These are phyloP conservation scores for Colletotrichum sp. DNA, from an alignment of 2,329 filamentous ascomycete genomes.

Conservation along the genomic window DNA sequence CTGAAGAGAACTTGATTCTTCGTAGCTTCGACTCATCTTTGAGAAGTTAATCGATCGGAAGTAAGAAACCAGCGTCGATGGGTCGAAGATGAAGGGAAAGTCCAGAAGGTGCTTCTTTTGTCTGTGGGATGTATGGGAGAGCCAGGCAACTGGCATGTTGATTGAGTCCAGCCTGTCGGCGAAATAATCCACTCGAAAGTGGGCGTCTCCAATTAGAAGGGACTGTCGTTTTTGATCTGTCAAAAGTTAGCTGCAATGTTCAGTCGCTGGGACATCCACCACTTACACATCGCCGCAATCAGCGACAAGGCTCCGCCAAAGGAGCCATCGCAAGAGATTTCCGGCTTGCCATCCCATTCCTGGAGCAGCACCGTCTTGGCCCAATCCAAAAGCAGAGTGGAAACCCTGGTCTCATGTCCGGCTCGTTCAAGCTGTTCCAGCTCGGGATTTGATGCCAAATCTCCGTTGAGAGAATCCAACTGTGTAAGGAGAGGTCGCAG, in stretches of 20 bases:
- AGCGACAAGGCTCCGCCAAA: constrained; percentile 81
- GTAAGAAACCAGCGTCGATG: constrained; percentile 75
- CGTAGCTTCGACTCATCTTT: constrained; percentile 81
- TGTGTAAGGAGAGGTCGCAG: constrained; percentile 56
- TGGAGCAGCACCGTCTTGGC: constrained; percentile 75
- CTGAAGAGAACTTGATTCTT: constrained; percentile 67
- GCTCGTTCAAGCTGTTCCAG: constrained; percentile 57
- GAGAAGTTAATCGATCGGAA: constrained; percentile 90
- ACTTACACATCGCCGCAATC: constrained; percentile 74
- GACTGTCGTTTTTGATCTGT: constrained; percentile 66
- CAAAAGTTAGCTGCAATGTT: constrained; percentile 7
- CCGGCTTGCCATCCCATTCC: constrained; percentile 80
- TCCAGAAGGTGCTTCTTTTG: constrained; percentile 77
- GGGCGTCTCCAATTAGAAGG: constrained; percentile 68
- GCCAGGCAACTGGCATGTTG: constrained; percentile 76
- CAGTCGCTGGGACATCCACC: neutral
- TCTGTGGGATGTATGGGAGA: constrained; percentile 63
- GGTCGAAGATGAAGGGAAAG: constrained; percentile 80
- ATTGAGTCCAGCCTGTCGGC: constrained; percentile 77
- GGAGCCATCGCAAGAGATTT: constrained; percentile 71
- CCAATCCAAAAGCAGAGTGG: constrained; percentile 71
- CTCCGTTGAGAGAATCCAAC: constrained; percentile 55
- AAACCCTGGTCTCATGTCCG: constrained; percentile 61
- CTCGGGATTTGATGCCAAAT: constrained; percentile 47
- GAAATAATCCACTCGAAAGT: constrained; percentile 79